These are phyloP conservation scores for Suhomyces xylopsoci DNA, from an alignment of 805 yeast genomes.

Conservation along the genomic window DNA sequence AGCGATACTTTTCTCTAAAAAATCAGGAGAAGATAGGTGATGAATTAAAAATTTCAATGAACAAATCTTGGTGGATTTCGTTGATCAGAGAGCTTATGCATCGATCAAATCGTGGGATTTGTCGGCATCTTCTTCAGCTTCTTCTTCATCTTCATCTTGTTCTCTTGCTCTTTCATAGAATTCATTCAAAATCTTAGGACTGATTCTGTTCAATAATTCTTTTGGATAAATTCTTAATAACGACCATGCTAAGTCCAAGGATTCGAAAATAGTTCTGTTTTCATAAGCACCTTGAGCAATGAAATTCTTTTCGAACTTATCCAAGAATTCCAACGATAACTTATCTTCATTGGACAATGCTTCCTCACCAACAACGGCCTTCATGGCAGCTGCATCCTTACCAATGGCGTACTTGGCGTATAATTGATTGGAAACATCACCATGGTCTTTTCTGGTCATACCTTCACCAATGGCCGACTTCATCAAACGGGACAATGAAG, in stretches of 20 bases:
- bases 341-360: slow-evolving; percentile 97
- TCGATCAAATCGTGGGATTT: slow-evolving; percentile 43
- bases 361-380: slow-evolving; percentile 99
- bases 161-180: slow-evolving; percentile 89
- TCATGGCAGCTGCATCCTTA: slow-evolving; percentile 99
- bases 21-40: background rate
- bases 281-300: slow-evolving; percentile 97
- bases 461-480: slow-evolving; percentile 99
- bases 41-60: slow-evolving; percentile 8
- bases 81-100: slow-evolving; percentile 22
- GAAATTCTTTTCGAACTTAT: slow-evolving; percentile 94
- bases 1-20: background rate
- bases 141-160: slow-evolving; percentile 54
- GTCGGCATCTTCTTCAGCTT: slow-evolving; percentile 40
- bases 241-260: slow-evolving; percentile 97
- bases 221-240: slow-evolving; percentile 97
- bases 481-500: slow-evolving; percentile 97
- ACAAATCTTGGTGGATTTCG: background rate
- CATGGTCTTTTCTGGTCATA: slow-evolving; percentile 99
- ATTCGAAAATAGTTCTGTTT: slow-evolving; percentile 89
- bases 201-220: slow-evolving; percentile 96
- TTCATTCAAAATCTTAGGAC: slow-evolving; percentile 93
- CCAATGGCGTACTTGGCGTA: slow-evolving; percentile 99
- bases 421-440: slow-evolving; percentile 98
- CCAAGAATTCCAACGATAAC: slow-evolving; percentile 93